Percentiles rank a stretch among this genome's conserved stretches.
Evolutionary conservation across 1,284 basidiomycete species (phyloP).

Genomic region (Sphaerobolus stellatus): DNA sequence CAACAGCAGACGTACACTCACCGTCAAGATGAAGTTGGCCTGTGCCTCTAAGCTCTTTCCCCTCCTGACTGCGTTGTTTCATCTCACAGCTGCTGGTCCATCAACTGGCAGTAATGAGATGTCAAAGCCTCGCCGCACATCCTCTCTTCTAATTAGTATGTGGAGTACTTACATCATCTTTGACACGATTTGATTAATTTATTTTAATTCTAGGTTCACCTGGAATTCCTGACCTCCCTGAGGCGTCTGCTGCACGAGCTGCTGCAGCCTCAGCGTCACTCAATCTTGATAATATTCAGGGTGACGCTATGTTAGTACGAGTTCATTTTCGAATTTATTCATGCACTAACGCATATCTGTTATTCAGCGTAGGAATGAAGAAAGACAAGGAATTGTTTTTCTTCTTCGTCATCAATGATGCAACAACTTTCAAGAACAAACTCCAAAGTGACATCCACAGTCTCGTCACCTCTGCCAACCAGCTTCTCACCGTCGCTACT

Average conservation of each 20-base stretch:
- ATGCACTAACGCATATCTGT: not conserved
- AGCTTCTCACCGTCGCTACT: not conserved
- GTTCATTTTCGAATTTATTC: not conserved
- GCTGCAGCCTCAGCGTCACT: slow-evolving; percentile 7
- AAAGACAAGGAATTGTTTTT: slow-evolving; percentile 5
- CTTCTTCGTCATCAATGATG: slow-evolving; percentile 2
- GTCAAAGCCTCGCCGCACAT: too few relatives aligned
- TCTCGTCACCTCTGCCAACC: not conserved
- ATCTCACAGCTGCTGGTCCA: too few relatives aligned
- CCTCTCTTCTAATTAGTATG: too few relatives aligned
- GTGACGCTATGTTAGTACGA: slow-evolving; percentile 1
- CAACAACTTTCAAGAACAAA: slow-evolving; percentile 1
- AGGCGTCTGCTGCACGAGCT: not conserved
- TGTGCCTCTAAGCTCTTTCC: too few relatives aligned
- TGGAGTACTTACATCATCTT: too few relatives aligned
- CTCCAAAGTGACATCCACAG: not conserved
- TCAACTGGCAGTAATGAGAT: too few relatives aligned
- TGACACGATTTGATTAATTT: too few relatives aligned
- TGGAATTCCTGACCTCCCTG: slow-evolving; percentile 5
- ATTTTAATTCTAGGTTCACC: slow-evolving; percentile 5
- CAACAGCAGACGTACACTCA: too few relatives aligned
- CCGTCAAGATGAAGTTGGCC: too few relatives aligned
- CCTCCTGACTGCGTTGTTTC: too few relatives aligned
- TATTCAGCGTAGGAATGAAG: slow-evolving; percentile 2
- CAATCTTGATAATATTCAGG: slow-evolving; percentile 5